phyloP scores from a whole-genome alignment of 2,329 filamentous ascomycete genomes.

The Coleophoma eucalyptorum region DNA sequence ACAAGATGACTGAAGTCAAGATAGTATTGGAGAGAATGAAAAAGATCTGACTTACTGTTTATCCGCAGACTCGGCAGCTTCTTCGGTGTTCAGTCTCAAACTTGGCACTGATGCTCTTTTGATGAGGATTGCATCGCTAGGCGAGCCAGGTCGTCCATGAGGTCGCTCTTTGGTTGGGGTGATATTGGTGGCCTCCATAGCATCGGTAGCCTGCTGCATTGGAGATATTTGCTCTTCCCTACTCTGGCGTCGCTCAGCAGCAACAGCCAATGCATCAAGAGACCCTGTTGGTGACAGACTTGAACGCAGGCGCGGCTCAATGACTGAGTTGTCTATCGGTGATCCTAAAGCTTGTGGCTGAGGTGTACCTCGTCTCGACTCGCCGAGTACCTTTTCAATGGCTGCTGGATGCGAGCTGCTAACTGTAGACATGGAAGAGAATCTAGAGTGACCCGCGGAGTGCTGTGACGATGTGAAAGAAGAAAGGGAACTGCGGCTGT shows the following conservation, averaged over 20 bases:
- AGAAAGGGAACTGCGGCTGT: slow-evolving; percentile 27
- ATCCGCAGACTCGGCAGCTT: slow-evolving; percentile 9
- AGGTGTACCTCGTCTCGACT: slow-evolving; percentile 2
- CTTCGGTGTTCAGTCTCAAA: slow-evolving; percentile 16
- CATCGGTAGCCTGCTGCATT: background rate
- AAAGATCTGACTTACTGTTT: slow-evolving; percentile 3
- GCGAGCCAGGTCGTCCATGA: slow-evolving; percentile 20
- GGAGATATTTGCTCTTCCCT: slow-evolving; percentile 1
- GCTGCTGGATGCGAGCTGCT: slow-evolving; percentile 10
- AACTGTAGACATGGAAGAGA: slow-evolving; percentile 28
- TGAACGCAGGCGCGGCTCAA: background rate
- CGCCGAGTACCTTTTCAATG: background rate
- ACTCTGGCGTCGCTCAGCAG: slow-evolving; percentile 16
- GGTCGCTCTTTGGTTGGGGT: background rate
- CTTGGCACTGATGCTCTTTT: slow-evolving; percentile 18
- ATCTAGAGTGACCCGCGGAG: slow-evolving; percentile 25
- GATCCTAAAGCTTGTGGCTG: slow-evolving; percentile 5
- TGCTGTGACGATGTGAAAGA: slow-evolving; percentile 26
- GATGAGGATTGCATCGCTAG: slow-evolving; percentile 28
- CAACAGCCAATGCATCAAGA: slow-evolving; percentile 17
- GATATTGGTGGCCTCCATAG: background rate
- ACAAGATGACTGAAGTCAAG: background rate
- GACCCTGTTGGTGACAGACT: slow-evolving; percentile 18
- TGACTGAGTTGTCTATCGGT: background rate
- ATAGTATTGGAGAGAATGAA: background rate